phyloP scores from a whole-genome alignment of 2,329 filamentous ascomycete species.

The Graphilbum sp. region DNA sequence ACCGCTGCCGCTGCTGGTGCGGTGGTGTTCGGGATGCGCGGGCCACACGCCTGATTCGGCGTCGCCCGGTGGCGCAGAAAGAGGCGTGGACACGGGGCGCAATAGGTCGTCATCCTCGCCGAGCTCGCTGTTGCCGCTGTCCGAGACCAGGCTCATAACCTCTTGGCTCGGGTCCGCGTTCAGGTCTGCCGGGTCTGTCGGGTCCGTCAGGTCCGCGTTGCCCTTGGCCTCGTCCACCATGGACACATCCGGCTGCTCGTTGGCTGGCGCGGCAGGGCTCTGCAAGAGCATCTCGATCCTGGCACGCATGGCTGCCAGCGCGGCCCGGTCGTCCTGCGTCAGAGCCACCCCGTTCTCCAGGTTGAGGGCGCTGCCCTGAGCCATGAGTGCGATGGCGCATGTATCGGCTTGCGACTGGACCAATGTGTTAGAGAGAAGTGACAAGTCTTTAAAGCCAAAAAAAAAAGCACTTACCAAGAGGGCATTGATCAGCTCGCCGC shows the following conservation, averaged over 20 bases:
- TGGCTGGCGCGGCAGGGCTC: background rate
- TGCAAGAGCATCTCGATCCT: conserved; percentile 19
- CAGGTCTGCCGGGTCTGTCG: too few species aligned
- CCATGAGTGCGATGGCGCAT: conserved; percentile 29
- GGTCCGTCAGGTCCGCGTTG: background rate
- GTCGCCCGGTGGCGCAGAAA: conserved; percentile 3
- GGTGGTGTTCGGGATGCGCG: conserved; percentile 1
- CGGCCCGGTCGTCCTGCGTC: conserved; percentile 22
- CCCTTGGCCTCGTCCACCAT: conserved; percentile 2
- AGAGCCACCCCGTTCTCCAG: conserved; percentile 22
- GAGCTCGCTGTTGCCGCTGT: conserved; percentile 10
- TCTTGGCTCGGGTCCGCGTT: conserved; percentile 5
- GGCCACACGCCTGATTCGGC: conserved; percentile 4
- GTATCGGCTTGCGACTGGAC: conserved; percentile 29
- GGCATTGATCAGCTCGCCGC: conserved; percentile 38
- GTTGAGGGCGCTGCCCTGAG: conserved; percentile 27
- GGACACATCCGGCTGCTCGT: conserved; percentile 2
- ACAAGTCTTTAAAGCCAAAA: background rate
- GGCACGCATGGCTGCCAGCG: conserved; percentile 29
- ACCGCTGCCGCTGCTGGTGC: background rate
- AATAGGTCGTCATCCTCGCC: conserved; percentile 8
- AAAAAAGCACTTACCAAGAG: conserved; percentile 40
- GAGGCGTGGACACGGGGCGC: conserved; percentile 7
- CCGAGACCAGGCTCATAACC: conserved; percentile 9
- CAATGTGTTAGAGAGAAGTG: conserved; percentile 4